Conservation (phyloP, 2,329 filamentous ascomycete species). For the Monilinia vaccinii-corymbosi region DNA sequence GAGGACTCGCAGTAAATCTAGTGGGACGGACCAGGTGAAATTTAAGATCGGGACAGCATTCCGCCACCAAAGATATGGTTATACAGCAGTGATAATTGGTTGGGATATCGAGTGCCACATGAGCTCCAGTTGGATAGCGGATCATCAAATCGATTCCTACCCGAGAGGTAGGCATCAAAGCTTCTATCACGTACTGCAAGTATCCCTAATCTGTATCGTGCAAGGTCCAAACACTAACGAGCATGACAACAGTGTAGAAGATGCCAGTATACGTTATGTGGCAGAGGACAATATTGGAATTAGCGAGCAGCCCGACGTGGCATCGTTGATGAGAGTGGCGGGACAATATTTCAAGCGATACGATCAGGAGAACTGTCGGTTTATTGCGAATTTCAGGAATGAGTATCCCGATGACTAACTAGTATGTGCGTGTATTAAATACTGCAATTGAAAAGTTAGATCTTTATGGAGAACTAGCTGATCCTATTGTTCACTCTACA, state of each 20-base stretch:
- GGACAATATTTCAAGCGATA: constrained; percentile 87
- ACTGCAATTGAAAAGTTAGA: not conserved
- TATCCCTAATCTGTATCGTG: constrained; percentile 22
- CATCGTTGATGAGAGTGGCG: constrained; percentile 58
- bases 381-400: constrained; percentile 75
- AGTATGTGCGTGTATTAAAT: constrained; percentile 2
- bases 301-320: constrained; percentile 42
- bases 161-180: constrained; percentile 54
- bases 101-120: constrained; percentile 56
- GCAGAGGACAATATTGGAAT: constrained; percentile 73
- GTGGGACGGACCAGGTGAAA: constrained; percentile 37
- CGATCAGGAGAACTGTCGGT: constrained; percentile 54
- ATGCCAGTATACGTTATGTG: constrained; percentile 63
- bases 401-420: constrained; percentile 75
- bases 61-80: constrained; percentile 69
- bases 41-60: constrained; percentile 79
- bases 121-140: constrained; percentile 51
- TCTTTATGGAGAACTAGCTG: not conserved
- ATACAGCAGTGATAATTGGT: constrained; percentile 76
- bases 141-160: constrained; percentile 53
- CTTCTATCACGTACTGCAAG: constrained; percentile 84
- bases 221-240: constrained; percentile 15
- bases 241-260: constrained; percentile 45
- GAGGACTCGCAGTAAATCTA: constrained; percentile 24
- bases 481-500: not conserved